Conservation (phyloP, 768 basidiomycete genomes). For the Sporobolomyces pararoseus region DNA sequence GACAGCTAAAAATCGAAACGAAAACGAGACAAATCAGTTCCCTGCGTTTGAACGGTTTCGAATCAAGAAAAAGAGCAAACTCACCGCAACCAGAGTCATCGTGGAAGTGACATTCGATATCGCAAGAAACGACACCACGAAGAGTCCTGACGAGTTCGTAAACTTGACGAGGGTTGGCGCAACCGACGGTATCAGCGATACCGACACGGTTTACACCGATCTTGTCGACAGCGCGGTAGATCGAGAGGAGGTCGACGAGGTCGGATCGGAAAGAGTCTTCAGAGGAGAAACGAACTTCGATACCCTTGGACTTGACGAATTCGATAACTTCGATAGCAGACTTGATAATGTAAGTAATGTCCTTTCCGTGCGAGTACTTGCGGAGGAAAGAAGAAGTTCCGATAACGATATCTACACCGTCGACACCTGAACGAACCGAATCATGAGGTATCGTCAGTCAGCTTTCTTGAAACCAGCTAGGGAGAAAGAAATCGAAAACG, state of each 20-base stretch:
- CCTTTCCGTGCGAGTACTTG: constrained; percentile 99
- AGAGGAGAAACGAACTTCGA: constrained; percentile 98
- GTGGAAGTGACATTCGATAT: constrained; percentile 97
- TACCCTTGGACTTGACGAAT: constrained; percentile 98
- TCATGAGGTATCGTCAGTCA: not conserved
- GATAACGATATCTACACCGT: constrained; percentile 98
- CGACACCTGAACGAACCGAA: constrained; percentile 67
- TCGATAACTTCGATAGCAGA: constrained; percentile 97
- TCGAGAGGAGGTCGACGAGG: constrained; percentile 94
- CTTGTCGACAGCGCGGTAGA: constrained; percentile 99
- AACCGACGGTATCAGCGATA: constrained; percentile 98
- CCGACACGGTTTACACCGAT: constrained; percentile 98
- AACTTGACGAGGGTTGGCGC: constrained; percentile 96
- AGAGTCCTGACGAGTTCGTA: constrained; percentile 97
- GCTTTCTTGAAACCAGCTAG: no score
- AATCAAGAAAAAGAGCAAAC: constrained; percentile 45
- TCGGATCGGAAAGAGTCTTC: constrained; percentile 99
- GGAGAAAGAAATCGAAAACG: constrained; percentile 37
- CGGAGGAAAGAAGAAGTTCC: constrained; percentile 98
- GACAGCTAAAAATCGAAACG: constrained; percentile 62
- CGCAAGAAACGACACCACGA: constrained; percentile 90
- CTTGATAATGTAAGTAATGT: constrained; percentile 99
- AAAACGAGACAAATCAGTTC: constrained; percentile 1
- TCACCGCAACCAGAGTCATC: constrained; percentile 89
- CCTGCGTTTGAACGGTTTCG: not conserved